These are phyloP conservation scores for Globisporangium perplexum DNA, from an alignment of 352 stramenopile genomes.

Conservation along the genomic window DNA sequence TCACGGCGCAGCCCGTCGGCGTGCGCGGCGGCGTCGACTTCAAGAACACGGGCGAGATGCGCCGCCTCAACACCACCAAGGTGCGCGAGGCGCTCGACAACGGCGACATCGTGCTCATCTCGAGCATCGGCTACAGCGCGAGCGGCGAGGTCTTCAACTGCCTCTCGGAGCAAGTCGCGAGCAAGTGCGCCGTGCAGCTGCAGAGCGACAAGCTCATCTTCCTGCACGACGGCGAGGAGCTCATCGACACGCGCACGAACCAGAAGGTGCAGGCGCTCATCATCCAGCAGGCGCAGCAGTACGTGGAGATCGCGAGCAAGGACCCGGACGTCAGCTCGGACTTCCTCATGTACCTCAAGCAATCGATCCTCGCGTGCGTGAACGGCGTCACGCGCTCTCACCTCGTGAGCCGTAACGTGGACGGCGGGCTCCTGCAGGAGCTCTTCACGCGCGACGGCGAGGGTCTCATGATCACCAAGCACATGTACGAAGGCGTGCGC, in stretches of 20 bases:
- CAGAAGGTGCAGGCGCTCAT: slow-evolving; percentile 73
- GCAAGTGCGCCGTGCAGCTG: slow-evolving; percentile 82
- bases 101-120: slow-evolving; percentile 96
- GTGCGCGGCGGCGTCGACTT: slow-evolving; percentile 86
- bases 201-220: slow-evolving; percentile 87
- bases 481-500: slow-evolving; percentile 96
- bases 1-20: slow-evolving; percentile 89
- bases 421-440: slow-evolving; percentile 93
- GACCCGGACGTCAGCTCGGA: slow-evolving; percentile 55
- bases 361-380: slow-evolving; percentile 79
- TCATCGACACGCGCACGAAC: slow-evolving; percentile 80
- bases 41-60: slow-evolving; percentile 92
- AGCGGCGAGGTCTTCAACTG: slow-evolving; percentile 93
- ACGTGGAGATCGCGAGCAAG: slow-evolving; percentile 53
- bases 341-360: slow-evolving; percentile 81
- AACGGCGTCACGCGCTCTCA: slow-evolving; percentile 84
- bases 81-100: slow-evolving; percentile 89
- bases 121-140: slow-evolving; percentile 93
- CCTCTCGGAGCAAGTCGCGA: slow-evolving; percentile 84
- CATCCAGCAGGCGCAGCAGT: slow-evolving; percentile 79
- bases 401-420: slow-evolving; percentile 79
- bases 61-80: slow-evolving; percentile 90
- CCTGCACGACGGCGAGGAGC: slow-evolving; percentile 84
- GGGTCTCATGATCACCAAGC: slow-evolving; percentile 95
- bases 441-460: slow-evolving; percentile 97